Evolutionary conservation across 441 rosid species (phyloP).

Genomic region (Gossypium laxum): DNA sequence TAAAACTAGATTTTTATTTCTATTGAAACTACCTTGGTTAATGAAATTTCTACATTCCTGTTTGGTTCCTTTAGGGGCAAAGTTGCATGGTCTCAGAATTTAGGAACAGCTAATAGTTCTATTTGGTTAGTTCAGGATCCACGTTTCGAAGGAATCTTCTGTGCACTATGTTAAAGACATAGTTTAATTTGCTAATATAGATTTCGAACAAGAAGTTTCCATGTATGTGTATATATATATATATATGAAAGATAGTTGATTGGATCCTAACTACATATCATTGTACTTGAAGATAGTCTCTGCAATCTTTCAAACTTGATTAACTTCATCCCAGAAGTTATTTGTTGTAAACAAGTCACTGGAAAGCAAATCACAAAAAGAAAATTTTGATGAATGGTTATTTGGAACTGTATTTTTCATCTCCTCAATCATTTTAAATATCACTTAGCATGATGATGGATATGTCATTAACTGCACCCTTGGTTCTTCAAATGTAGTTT

Average conservation of each 20-base stretch:
- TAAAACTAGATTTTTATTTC: neutral
- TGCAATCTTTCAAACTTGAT: neutral
- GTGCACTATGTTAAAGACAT: neutral
- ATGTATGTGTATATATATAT: neutral
- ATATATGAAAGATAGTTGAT: neutral
- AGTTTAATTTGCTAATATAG: neutral
- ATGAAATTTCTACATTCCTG: neutral
- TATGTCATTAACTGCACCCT: neutral
- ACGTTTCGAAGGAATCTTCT: neutral
- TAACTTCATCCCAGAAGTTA: neutral
- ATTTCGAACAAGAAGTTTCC: neutral
- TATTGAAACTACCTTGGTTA: neutral
- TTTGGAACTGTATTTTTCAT: neutral
- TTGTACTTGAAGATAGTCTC: neutral
- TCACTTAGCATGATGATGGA: neutral
- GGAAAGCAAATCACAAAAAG: neutral
- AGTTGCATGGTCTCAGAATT: neutral
- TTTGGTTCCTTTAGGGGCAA: neutral
- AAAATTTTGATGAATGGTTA: neutral
- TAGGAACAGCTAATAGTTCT: neutral
- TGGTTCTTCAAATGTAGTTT: neutral
- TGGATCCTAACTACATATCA: neutral
- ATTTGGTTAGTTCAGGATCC: neutral
- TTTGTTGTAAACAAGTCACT: neutral
- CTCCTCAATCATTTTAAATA: neutral